Percentiles rank a stretch among this genome's conserved stretches.
Conservation (phyloP, 1,284 basidiomycete genomes). For the Moesziomyces sp. region DNA sequence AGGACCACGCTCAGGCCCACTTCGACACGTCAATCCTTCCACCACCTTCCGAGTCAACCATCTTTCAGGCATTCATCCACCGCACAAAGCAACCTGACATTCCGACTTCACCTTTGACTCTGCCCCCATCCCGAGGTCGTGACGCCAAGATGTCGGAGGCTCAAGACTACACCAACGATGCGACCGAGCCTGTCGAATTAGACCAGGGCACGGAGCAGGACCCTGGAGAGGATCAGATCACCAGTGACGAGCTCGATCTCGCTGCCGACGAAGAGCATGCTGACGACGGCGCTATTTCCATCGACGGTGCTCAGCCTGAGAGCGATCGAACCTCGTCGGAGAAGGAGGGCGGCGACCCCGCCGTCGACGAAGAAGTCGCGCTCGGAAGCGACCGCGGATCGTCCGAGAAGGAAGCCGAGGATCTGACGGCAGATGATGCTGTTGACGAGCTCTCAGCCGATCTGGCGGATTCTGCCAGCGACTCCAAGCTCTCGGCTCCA, state of each 20-base stretch:
- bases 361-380: constrained; percentile 1
- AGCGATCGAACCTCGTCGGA: constrained; percentile 42
- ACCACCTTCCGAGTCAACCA: not conserved
- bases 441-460: not conserved
- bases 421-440: not conserved
- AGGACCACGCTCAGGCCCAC: not conserved
- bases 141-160: constrained; percentile 20
- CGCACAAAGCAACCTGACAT: too few species aligned
- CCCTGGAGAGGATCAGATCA: not conserved
- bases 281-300: constrained; percentile 12
- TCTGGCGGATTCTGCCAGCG: constrained; percentile 1
- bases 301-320: constrained; percentile 16
- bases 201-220: not conserved
- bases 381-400: constrained; percentile 12
- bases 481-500: constrained; percentile 13
- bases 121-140: not conserved
- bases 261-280: constrained; percentile 10
- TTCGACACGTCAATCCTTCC: not conserved
- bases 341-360: constrained; percentile 37
- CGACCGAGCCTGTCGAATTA: not conserved
- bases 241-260: constrained; percentile 5
- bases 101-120: not conserved
- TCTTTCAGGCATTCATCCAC: not conserved
- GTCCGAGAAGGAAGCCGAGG: constrained; percentile 1
- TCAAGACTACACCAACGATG: constrained; percentile 6